Evolutionary conservation across 2,329 filamentous ascomycete genomes (phyloP), one percentile per base, ranked within the genome.

Genomic region (Diaporthe sp.): DNA sequence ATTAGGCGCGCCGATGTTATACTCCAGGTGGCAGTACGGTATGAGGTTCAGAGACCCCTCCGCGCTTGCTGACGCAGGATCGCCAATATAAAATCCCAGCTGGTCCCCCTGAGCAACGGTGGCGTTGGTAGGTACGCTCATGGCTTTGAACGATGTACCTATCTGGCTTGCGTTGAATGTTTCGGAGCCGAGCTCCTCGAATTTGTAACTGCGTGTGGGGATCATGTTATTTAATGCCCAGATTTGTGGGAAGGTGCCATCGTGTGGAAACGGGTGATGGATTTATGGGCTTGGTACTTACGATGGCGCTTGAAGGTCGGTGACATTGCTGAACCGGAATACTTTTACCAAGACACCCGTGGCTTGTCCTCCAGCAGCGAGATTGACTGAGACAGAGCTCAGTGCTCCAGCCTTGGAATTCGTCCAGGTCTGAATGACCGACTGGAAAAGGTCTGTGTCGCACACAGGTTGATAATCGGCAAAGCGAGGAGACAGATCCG

Each of bases 1-100:
- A 28, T 75, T 75, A 4, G 49, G 12, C 13, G 58, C 57, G 7
- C 51, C 74, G 1, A 49, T 44, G 25, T 73, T 73, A 22, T 73
- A 75, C 25, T 75, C 74, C 15, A 75, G 51, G 28, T 75, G 69
- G n/a, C 74, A 75, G 42, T 67, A 73, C 4, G 74, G 69, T 39
- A 75, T 44, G n/a, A 75, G 42, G 34, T 67, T 73, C n/a, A 53
- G n/a, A 7, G 69, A 72, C 15, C 49, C 49, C 39, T 53, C n/a
- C 13, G 59, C 61, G 22, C 59, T 44, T 31, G 72, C 58, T 19
- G 72, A 17, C 12, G 51, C 65, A 4, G 72, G n/a, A 51, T 75
- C 69, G 19, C 58, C 58, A 46, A 75, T 73, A 8, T 67, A 73
- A 25, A 75, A 72, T 4, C 74, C 74, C n/a, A 75, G 22, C 19